Evolutionary conservation across 106 monocot genomes (phyloP), one percentile per base, ranked within the genome.

Genomic region (Dioscorea alata): DNA sequence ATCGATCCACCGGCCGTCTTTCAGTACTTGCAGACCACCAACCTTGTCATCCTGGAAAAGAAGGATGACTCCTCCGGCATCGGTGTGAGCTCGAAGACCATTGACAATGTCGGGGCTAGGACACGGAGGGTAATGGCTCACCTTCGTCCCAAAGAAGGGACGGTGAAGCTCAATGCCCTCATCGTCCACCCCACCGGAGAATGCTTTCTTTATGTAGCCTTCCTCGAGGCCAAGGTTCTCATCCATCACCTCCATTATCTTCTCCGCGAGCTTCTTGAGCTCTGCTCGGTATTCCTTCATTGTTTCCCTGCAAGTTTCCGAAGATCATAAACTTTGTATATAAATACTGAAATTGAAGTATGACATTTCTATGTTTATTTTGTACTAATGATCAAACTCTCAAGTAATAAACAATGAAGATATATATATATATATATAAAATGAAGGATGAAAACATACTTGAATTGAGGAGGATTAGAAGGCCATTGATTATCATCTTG

Each of bases 121-220:
- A 62, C 83, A 83, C 2, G 73, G 74, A 1, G 83, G 83, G 74
- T 78, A 83, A 61, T 75, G 72, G 64, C 69, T 74, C 16, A 83
- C 78, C 68, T 93, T 93, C 21, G 93, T 93, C 70, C 93, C 93
- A 64, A 89, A 93, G 75, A 88, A 88, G 23, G 91, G 84, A 10
- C 10, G 42, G 42, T 42, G 42, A 42, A 42, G 42, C 42, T 42
- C 42, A 3, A 42, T 5, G 10, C 42, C 42, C 6, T 42, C 42
- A 61, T 70, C 49, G 54, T 69, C 31, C 20, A 73, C 81, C 14
- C 64, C 50, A 49, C 61, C 59, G 33, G 23, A 16, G 77, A 93
- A 93, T 12, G 81, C 69, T 19, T 64, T 61, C 66, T 76, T 84
- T 28, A 93, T 84, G 71, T 79, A 72, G 48, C 83, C 85, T 16